phyloP scores from a whole-genome alignment of 176 grass and related monocot genomes.

The Oryza meyeriana region DNA sequence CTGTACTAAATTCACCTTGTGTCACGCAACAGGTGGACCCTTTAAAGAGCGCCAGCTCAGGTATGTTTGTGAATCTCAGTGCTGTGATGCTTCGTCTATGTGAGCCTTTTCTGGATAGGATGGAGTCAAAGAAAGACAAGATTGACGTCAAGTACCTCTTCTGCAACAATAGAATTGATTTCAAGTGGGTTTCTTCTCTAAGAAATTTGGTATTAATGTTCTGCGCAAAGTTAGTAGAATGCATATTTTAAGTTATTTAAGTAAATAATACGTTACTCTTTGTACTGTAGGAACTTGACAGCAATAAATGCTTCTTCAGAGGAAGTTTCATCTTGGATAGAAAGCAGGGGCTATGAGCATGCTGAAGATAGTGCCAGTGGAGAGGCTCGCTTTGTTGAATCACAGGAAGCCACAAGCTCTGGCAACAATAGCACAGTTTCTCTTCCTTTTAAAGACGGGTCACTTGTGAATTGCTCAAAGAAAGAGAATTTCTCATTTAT shows the following conservation, averaged over 20 bases:
- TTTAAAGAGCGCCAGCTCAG: slow-evolving; percentile 75
- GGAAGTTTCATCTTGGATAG: slow-evolving; percentile 81
- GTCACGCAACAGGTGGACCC: slow-evolving; percentile 70
- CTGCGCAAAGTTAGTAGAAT: slow-evolving; percentile 18
- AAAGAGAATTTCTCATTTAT: slow-evolving; percentile 93
- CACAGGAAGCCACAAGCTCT: slow-evolving; percentile 69
- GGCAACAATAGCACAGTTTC: slow-evolving; percentile 39
- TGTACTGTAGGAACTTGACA: slow-evolving; percentile 74
- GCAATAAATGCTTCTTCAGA: slow-evolving; percentile 92
- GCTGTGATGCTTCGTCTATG: slow-evolving; percentile 87
- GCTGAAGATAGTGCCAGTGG: slow-evolving; percentile 46
- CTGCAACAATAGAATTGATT: slow-evolving; percentile 71
- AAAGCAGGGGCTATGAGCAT: slow-evolving; percentile 47
- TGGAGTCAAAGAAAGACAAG: slow-evolving; percentile 79
- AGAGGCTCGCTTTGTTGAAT: slow-evolving; percentile 48
- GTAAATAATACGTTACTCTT: slow-evolving; percentile 12
- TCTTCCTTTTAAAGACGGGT: slow-evolving; percentile 31
- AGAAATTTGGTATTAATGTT: background rate
- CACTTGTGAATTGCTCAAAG: slow-evolving; percentile 42
- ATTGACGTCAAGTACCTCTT: slow-evolving; percentile 87
- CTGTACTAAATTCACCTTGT: slow-evolving; percentile 9
- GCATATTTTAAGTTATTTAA: slow-evolving; percentile 16
- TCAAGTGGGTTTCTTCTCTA: slow-evolving; percentile 49
- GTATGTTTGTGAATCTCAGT: slow-evolving; percentile 97
- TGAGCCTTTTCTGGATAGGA: slow-evolving; percentile 80